phyloP scores from a whole-genome alignment of 2,329 filamentous ascomycete genomes.

The Neurospora sp. region DNA sequence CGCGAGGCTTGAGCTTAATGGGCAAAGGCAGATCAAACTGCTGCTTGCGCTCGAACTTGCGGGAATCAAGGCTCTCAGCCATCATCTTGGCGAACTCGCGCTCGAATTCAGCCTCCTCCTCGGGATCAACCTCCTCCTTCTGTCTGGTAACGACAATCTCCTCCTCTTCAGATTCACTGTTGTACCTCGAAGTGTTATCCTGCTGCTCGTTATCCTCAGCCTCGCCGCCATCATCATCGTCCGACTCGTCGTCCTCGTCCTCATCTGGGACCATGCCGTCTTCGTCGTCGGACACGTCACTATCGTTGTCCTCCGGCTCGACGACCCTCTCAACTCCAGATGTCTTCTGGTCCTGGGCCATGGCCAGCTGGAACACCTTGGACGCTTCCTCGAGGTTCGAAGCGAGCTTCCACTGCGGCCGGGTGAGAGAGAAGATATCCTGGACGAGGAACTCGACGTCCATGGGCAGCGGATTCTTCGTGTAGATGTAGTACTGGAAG shows the following conservation, averaged over 20 bases:
- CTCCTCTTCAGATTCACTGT: constrained; percentile 70
- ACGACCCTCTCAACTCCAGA: constrained; percentile 58
- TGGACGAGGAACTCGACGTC: constrained; percentile 95
- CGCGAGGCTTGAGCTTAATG: constrained; percentile 63
- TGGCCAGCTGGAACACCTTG: constrained; percentile 75
- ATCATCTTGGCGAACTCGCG: constrained; percentile 98
- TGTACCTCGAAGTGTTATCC: constrained; percentile 35
- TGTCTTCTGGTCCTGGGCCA: constrained; percentile 80
- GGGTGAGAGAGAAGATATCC: constrained; percentile 74
- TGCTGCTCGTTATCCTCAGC: constrained; percentile 42
- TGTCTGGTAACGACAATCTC: constrained; percentile 85
- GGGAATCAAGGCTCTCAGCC: constrained; percentile 89
- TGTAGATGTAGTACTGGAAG: constrained; percentile 91
- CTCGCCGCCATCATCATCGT: constrained; percentile 53
- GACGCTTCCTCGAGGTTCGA: constrained; percentile 74
- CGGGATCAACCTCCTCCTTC: constrained; percentile 82
- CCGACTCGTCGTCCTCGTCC: constrained; percentile 55
- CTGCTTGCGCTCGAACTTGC: constrained; percentile 90
- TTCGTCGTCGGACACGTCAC: constrained; percentile 58
- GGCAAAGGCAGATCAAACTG: constrained; percentile 97
- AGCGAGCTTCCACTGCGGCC: constrained; percentile 88
- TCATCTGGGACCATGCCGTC: constrained; percentile 40
- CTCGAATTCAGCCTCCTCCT: constrained; percentile 94
- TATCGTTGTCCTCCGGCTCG: constrained; percentile 65
- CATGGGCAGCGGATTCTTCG: constrained; percentile 85